Base-by-base conservation (phyloP, 2,329 filamentous ascomycete species). In the Venturia oleaginea region DNA sequence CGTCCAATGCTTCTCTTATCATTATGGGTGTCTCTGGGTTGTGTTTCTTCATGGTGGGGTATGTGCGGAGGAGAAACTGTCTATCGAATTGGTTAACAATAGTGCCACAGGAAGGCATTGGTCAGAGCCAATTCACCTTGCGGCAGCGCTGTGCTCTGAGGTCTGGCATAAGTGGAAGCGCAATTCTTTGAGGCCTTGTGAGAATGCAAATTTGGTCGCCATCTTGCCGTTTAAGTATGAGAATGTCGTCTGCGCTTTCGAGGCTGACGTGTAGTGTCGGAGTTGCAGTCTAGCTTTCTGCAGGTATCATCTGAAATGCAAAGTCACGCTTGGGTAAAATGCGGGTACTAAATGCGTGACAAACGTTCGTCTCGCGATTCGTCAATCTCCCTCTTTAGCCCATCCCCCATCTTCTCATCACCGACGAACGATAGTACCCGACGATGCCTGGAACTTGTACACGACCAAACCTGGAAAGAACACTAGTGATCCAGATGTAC, bases 11-110 rank as follows among this genome's bases (percentile, higher is more conserved):
- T 82, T 97, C 94, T 74, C 94, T 90, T 73, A 99, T 87, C 82
- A 99, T 82, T 78, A 99, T 97, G 64, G 94, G 94, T 60, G 85
- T 92, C 77, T 90, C 82, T 65, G 94, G 94, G 81, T 99, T 99
- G 84, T 93, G 90, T 83, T 96, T 95, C 86, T 99, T 99, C 93
- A 99, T 97, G 66, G 90, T 94, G 59, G 94, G 94, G 78, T 99
- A 99, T 69, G 92, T 87, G 75, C 91, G 86, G 69, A 88, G 88
- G 69, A 99, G 83, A 80, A 99, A 99, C 37, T 89, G 87, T 77
- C 94, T 97, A 71, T 55, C 3, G 19, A 22, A 10, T 22, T 42
- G n/a, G 60, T 62, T 64, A 43, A 61, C 34, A 11, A 63, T 59
- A 46, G 62, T 32, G 34, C 30, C 19, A 30, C 3, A 43, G 30